Conservation (phyloP, 2,329 filamentous ascomycete species). For the Microascus cirrosus region DNA sequence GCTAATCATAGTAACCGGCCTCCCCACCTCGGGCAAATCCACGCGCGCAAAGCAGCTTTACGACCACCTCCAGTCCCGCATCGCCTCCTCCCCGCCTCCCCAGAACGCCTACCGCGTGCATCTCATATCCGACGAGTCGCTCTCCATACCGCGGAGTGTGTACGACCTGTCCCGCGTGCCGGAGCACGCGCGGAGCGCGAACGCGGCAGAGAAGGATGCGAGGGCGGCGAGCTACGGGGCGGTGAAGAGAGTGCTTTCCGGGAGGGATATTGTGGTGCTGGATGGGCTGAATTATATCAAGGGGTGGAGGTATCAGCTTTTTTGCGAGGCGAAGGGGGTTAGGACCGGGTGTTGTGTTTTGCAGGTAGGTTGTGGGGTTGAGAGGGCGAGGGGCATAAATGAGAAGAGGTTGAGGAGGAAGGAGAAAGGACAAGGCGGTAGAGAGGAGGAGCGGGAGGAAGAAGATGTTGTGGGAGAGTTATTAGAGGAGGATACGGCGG, state of each 20-base stretch:
- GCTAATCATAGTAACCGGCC: constrained; percentile 57
- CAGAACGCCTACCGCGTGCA: constrained; percentile 51
- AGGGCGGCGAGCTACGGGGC: constrained; percentile 66
- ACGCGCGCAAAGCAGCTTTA: constrained; percentile 56
- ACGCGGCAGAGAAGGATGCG: constrained; percentile 70
- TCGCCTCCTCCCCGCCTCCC: constrained; percentile 20
- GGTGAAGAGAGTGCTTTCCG: constrained; percentile 63
- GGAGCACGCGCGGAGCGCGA: constrained; percentile 56
- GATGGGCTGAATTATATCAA: constrained; percentile 85
- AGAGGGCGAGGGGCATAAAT: constrained; percentile 48
- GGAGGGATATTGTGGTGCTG: constrained; percentile 66
- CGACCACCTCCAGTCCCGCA: constrained; percentile 49
- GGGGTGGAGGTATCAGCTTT: constrained; percentile 77
- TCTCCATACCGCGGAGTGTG: constrained; percentile 58
- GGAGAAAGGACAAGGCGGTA: constrained; percentile 1
- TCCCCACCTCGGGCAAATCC: constrained; percentile 59
- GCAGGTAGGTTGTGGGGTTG: constrained; percentile 46
- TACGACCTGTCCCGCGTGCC: constrained; percentile 55
- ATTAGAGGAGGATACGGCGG: constrained; percentile 14
- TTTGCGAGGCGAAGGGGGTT: constrained; percentile 73
- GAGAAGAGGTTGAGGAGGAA: constrained; percentile 35
- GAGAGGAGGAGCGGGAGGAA: constrained; percentile 29
- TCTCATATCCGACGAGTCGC: constrained; percentile 61
- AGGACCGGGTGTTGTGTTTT: constrained; percentile 67
- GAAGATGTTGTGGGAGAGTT: constrained; percentile 16